phyloP scores from a whole-genome alignment of 2,329 filamentous ascomycete species.

The Colletotrichum limetticola region DNA sequence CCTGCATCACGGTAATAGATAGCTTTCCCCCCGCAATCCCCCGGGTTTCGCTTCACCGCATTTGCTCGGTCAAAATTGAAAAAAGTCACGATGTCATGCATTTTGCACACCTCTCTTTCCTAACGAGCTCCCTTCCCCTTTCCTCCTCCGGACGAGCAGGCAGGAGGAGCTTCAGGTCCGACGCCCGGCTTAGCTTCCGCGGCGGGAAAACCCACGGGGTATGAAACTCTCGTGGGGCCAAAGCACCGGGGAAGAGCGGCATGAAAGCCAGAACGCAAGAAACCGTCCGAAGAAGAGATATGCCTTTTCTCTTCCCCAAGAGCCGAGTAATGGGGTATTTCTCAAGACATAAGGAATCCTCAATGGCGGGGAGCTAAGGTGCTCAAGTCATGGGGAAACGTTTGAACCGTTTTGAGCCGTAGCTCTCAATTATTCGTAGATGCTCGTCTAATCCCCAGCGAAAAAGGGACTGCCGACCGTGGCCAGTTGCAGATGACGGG shows the following conservation, averaged over 20 bases:
- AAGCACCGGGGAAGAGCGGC: conserved; percentile 23
- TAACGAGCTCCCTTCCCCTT: not conserved
- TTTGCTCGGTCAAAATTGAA: not conserved
- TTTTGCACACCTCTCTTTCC: not conserved
- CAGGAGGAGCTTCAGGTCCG: not conserved
- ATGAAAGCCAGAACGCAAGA: not conserved
- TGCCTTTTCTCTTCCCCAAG: not conserved
- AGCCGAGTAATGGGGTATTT: not conserved
- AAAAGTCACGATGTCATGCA: not conserved
- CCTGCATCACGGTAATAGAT: not conserved
- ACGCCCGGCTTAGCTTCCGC: conserved; percentile 1
- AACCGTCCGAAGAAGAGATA: conserved; percentile 7
- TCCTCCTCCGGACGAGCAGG: not conserved
- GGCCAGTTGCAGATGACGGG: not conserved
- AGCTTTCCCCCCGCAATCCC: not conserved
- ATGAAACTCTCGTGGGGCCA: conserved; percentile 19
- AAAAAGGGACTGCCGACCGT: not conserved
- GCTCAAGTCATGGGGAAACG: not conserved
- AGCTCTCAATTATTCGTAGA: conserved; percentile 10
- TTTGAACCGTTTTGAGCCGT: conserved; percentile 1
- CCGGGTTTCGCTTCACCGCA: not conserved
- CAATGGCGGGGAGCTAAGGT: too few species aligned
- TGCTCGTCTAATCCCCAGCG: not conserved
- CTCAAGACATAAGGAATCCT: not conserved
- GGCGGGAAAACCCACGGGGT: not conserved